Conservation (phyloP, 148 eudicot genomes). For the Polygonum maritimum region DNA sequence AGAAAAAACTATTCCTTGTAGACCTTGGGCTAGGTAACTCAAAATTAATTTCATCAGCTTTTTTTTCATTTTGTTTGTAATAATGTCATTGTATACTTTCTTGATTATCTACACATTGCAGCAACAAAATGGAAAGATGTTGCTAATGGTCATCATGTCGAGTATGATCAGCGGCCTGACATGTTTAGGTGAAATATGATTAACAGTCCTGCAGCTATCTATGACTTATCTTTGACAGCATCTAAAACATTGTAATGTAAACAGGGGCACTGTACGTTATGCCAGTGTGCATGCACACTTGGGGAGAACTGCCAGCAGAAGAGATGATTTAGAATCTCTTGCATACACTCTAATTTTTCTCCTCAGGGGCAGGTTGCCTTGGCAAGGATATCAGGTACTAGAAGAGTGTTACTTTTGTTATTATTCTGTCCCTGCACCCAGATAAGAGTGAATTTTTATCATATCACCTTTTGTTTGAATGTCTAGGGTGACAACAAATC, state of each 20-base stretch:
- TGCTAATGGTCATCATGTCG: conserved; percentile 60
- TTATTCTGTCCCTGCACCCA: not conserved
- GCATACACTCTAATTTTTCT: conserved; percentile 87
- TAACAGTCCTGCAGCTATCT: not conserved
- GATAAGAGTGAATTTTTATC: not conserved
- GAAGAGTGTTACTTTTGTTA: not conserved
- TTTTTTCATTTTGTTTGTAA: not conserved
- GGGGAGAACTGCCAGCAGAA: conserved; percentile 91
- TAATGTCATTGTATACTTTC: not conserved
- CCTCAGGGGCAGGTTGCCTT: conserved; percentile 78
- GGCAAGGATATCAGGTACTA: conserved; percentile 91
- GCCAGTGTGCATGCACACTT: conserved; percentile 96
- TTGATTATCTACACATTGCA: conserved; percentile 21
- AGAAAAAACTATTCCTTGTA: conserved; percentile 81
- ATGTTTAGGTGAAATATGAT: conserved; percentile 56
- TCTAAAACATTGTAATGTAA: not conserved
- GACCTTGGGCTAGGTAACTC: conserved; percentile 75
- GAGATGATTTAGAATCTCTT: conserved; percentile 91
- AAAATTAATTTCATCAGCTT: not conserved
- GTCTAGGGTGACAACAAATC: conserved; percentile 81
- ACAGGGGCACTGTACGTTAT: conserved; percentile 84
- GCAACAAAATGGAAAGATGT: conserved; percentile 85
- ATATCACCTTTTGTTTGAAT: not conserved
- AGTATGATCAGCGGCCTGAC: conserved; percentile 91
- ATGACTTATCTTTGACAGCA: not conserved